Evolutionary conservation across 768 basidiomycete genomes (phyloP), one percentile per base, ranked within the genome.

Genomic region (Rhizopogon salebrosus): DNA sequence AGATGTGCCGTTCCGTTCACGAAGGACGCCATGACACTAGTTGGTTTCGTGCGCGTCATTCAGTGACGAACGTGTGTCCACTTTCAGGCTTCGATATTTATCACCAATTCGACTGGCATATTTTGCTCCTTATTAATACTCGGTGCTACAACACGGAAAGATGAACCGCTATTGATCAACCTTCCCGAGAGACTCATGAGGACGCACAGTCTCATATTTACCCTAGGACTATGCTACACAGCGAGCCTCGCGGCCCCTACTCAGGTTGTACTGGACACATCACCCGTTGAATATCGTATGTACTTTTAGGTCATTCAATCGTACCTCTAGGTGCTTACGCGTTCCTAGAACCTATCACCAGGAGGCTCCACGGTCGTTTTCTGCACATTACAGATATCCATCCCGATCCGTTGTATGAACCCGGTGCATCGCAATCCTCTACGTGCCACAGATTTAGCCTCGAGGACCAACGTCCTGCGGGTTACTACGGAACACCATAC

Each of bases 371-470:
- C 52, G 87, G 87, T n/a, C 79, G 87, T 40, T 91, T 91, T 68
- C 67, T 92, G 27, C 89, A 91, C 62, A 82, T 92, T 56, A 89
- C 87, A 22, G 90, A 92, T 66, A 82, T 92, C 54, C 90, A 92
- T 61, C 90, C 89, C 35, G 89, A 91, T 68, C 80, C 81, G 22
- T 70, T 78, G 65, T 92, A 91, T 64, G 57, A 62, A 5, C 61
- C 63, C 20, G 73, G 75, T 43, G 69, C 79, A 20, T 76, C 82
- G 4, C 68, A 77, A 56, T 72, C 72, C 23, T 81, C 74, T 10
- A 76, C 83, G 5, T 92, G 90, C 59, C 90, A 92, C 64, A 74
- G 82, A 59, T 61, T 64, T 43, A 74, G 80, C 59, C 72, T 76
- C 38, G 80, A 79, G 68, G 80, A 78, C 64, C 75, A 77, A 64